A percentile compares a stretch with the other conserved stretches of the same genome.
These are phyloP conservation scores for Penicillium glabrum DNA, from an alignment of 2,329 filamentous ascomycete species.

Conservation along the genomic window DNA sequence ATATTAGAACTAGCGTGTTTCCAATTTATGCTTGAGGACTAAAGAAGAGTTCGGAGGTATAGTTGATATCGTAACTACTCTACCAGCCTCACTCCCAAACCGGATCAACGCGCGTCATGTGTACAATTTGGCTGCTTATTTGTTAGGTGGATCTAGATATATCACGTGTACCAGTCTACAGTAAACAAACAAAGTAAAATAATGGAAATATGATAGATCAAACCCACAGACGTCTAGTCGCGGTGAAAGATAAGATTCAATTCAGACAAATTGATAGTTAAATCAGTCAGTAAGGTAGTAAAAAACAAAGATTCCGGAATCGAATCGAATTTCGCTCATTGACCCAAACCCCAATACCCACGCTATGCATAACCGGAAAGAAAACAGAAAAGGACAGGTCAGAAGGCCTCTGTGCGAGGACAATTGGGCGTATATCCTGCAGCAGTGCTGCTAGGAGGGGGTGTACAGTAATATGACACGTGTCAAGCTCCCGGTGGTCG, in stretches of 20 bases:
- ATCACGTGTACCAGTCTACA: background rate
- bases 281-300: background rate
- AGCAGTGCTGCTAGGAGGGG: constrained; percentile 14
- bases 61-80: too few species aligned
- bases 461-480: constrained; percentile 18
- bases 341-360: constrained; percentile 22
- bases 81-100: too few species aligned
- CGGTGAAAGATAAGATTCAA: background rate
- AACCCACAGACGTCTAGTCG: background rate
- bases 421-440: constrained; percentile 10
- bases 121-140: too few species aligned
- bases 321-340: constrained; percentile 16
- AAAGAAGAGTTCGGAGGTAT: too few species aligned
- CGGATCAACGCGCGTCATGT: too few species aligned
- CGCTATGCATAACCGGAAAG: constrained; percentile 31
- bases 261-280: background rate
- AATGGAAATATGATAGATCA: background rate
- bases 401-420: constrained; percentile 1
- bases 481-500: constrained; percentile 10
- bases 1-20: too few species aligned
- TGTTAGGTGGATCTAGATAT: background rate
- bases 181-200: background rate
- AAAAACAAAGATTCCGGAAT: constrained; percentile 4
- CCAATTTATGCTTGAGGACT: too few species aligned
- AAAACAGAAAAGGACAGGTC: constrained; percentile 7